phyloP scores from a whole-genome alignment of 495 filamentous ascomycete genomes.

The Talaromyces borbonicus region DNA sequence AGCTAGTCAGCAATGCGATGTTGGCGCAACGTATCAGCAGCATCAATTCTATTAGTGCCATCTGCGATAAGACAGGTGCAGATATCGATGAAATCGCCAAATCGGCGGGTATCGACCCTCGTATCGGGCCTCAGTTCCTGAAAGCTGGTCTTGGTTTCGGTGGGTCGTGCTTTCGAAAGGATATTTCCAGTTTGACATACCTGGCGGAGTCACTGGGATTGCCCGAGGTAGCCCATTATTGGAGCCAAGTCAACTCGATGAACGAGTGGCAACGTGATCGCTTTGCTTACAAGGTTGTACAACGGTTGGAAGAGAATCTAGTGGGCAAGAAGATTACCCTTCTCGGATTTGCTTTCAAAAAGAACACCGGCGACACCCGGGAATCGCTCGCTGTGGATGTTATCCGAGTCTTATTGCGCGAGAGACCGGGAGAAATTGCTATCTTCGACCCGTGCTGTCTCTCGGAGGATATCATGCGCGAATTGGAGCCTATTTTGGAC shows the following conservation, averaged over 20 bases:
- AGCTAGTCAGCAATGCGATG: constrained; percentile 73
- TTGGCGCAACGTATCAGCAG: constrained; percentile 76
- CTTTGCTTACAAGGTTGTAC: constrained; percentile 54
- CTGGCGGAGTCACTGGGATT: constrained; percentile 60
- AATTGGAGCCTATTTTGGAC: constrained; percentile 18
- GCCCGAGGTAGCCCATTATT: constrained; percentile 67
- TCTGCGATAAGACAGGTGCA: constrained; percentile 71
- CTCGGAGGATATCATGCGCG: constrained; percentile 31
- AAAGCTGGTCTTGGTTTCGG: constrained; percentile 71
- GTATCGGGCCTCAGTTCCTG: constrained; percentile 67
- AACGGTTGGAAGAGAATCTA: constrained; percentile 57
- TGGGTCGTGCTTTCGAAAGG: constrained; percentile 79
- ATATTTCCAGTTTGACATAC: constrained; percentile 67
- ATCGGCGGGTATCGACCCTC: constrained; percentile 58
- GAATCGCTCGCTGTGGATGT: constrained; percentile 63
- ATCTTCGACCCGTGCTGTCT: constrained; percentile 67
- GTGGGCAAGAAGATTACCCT: constrained; percentile 63
- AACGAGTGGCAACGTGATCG: constrained; percentile 69
- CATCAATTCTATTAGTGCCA: constrained; percentile 70
- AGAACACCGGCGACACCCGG: constrained; percentile 68
- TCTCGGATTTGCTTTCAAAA: constrained; percentile 76
- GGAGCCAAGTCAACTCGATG: constrained; percentile 60
- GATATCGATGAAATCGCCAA: constrained; percentile 63
- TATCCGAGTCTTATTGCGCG: constrained; percentile 52
- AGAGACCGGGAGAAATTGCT: constrained; percentile 52